These are phyloP conservation scores for Papiliotrema terrestris DNA, from an alignment of 1,284 basidiomycete genomes.

Conservation along the genomic window DNA sequence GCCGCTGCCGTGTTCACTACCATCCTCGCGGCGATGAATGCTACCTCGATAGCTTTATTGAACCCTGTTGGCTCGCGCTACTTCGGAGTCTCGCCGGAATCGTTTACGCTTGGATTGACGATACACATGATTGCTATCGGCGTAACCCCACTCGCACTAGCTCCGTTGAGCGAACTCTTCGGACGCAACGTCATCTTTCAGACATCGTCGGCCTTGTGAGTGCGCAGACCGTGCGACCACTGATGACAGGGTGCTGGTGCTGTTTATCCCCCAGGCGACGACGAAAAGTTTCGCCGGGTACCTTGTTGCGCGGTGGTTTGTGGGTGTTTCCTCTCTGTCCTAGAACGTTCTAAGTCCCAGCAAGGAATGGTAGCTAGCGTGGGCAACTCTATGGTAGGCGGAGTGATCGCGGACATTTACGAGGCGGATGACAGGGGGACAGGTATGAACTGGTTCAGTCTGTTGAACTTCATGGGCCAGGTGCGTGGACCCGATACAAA, in stretches of 20 bases:
- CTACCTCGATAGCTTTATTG: conserved; percentile 28
- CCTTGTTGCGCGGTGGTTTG: conserved; percentile 41
- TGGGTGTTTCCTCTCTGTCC: conserved; percentile 8
- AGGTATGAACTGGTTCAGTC: conserved; percentile 49
- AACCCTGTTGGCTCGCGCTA: conserved; percentile 26
- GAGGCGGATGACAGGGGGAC: conserved; percentile 40
- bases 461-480: conserved; percentile 47
- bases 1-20: conserved; percentile 25
- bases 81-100: conserved; percentile 24
- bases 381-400: conserved; percentile 42
- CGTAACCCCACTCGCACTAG: conserved; percentile 40
- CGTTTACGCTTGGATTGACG: conserved; percentile 25
- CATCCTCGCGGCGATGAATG: conserved; percentile 25
- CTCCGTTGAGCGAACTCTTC: conserved; percentile 41
- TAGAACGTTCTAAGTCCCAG: conserved; percentile 2
- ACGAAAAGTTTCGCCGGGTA: conserved; percentile 36
- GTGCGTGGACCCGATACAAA: conserved; percentile 10
- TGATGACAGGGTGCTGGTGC: conserved; percentile 17
- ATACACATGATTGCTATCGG: conserved; percentile 30
- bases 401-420: conserved; percentile 46
- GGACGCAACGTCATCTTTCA: conserved; percentile 42
- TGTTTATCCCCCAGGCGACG: conserved; percentile 45
- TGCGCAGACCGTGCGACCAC: neutral
- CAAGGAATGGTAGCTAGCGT: conserved; percentile 39
- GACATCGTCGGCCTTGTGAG: conserved; percentile 36